Conservation (phyloP, 1,284 basidiomycete genomes). For the Bjerkandera adusta region DNA sequence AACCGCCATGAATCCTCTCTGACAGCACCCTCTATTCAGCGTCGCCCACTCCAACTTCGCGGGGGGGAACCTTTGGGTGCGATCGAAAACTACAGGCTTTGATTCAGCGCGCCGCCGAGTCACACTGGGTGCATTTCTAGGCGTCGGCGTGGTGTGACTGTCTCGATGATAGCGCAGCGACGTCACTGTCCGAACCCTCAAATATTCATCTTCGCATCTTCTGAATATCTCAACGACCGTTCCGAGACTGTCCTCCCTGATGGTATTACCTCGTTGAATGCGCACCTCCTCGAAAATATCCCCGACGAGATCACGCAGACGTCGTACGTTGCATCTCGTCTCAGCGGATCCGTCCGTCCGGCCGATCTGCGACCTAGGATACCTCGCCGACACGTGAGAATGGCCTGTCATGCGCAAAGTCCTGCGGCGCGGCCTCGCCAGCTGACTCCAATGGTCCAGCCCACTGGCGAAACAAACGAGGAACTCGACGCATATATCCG, state of each 20-base stretch:
- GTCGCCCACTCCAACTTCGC: too few relatives aligned
- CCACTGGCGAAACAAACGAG: constrained; percentile 24
- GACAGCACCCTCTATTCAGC: too few relatives aligned
- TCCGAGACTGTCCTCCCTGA: background rate
- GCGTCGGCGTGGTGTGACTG: too few relatives aligned
- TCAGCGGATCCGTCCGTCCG: constrained; percentile 23
- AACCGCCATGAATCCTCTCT: too few relatives aligned
- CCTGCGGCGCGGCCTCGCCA: constrained; percentile 22
- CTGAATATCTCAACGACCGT: constrained; percentile 6
- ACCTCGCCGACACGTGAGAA: constrained; percentile 26
- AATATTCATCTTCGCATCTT: constrained; percentile 20
- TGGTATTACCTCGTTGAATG: background rate
- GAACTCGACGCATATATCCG: constrained; percentile 20
- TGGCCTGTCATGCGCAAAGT: constrained; percentile 22
- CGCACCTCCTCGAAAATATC: background rate
- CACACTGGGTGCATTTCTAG: too few relatives aligned
- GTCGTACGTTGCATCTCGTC: constrained; percentile 20
- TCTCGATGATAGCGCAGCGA: too few relatives aligned
- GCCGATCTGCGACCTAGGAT: constrained; percentile 30
- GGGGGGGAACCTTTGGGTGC: too few relatives aligned
- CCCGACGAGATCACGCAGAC: constrained; percentile 30
- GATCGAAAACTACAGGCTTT: too few relatives aligned
- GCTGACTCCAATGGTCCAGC: constrained; percentile 29
- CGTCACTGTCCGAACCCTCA: constrained; percentile 26
- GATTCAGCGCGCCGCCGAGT: too few relatives aligned